These are phyloP conservation scores for Ceratobasidium sp. DNA, from an alignment of 1,284 basidiomycete species.

Conservation along the genomic window DNA sequence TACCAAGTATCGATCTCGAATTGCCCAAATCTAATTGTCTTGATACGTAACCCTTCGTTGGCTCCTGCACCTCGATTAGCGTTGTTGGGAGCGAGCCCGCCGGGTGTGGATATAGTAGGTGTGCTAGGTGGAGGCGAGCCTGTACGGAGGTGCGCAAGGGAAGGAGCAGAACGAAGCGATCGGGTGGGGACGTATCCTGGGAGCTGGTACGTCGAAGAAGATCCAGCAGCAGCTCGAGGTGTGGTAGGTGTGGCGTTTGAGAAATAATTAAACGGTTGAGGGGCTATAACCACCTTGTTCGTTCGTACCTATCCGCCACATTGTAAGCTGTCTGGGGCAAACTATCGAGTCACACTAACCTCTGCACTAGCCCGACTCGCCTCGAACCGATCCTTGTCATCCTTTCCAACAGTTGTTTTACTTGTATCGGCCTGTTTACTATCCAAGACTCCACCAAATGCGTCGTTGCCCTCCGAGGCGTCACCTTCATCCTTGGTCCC, in stretches of 20 bases:
- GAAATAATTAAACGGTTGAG: constrained; percentile 31
- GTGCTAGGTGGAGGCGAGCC: constrained; percentile 53
- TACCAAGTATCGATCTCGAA: constrained; percentile 99
- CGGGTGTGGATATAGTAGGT: constrained; percentile 46
- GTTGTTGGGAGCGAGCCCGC: constrained; percentile 48
- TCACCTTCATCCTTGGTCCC: constrained; percentile 54
- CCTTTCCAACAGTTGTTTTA: constrained; percentile 74
- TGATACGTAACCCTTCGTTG: constrained; percentile 72
- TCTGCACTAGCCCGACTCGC: constrained; percentile 78
- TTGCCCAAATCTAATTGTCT: constrained; percentile 91
- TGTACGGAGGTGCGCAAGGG: constrained; percentile 45
- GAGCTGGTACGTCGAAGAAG: constrained; percentile 40
- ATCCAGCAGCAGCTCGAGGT: background rate
- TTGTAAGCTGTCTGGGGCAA: constrained; percentile 14
- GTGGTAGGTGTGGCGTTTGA: constrained; percentile 23
- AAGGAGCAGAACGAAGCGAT: constrained; percentile 37
- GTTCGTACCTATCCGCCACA: constrained; percentile 6
- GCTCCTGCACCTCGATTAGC: constrained; percentile 52
- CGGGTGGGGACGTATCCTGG: constrained; percentile 53
- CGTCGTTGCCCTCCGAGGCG: constrained; percentile 50
- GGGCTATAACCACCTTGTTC: constrained; percentile 1
- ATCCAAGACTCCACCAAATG: constrained; percentile 86
- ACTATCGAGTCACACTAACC: constrained; percentile 58
- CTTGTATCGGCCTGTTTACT: constrained; percentile 80
- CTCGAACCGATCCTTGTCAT: constrained; percentile 85